Percentiles rank a stretch among this genome's conserved stretches.
Evolutionary conservation across 1,284 basidiomycete genomes (phyloP).

Genomic region (Cutaneotrichosporon sp.): DNA sequence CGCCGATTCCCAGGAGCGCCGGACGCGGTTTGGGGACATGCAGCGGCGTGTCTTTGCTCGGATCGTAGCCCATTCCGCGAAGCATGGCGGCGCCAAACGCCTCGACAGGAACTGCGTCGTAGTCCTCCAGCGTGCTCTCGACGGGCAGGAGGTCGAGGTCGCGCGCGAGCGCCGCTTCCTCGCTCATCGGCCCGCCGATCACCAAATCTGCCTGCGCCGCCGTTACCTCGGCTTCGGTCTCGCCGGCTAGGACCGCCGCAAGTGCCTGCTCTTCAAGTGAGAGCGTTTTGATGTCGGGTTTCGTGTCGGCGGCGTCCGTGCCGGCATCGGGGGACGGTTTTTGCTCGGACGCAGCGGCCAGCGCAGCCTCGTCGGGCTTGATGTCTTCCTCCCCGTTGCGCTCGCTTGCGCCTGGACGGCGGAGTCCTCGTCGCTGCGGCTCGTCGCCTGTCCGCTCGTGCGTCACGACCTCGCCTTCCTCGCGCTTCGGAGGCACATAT

Average conservation of each 20-base stretch:
- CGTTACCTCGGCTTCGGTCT: constrained; percentile 37
- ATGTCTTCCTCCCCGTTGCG: constrained; percentile 10
- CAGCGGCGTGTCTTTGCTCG: constrained; percentile 61
- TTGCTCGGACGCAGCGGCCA: no score
- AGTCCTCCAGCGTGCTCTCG: constrained; percentile 71
- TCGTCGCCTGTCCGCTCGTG: constrained; percentile 59
- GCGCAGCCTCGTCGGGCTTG: constrained; percentile 16
- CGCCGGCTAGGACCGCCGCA: constrained; percentile 36
- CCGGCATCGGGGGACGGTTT: no score
- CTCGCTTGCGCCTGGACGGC: constrained; percentile 14
- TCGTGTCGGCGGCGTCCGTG: not conserved
- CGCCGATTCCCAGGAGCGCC: constrained; percentile 80
- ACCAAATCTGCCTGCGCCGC: constrained; percentile 34
- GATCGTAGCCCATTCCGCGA: constrained; percentile 88
- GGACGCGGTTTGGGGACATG: constrained; percentile 76
- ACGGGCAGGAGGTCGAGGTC: constrained; percentile 62
- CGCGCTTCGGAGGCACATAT: constrained; percentile 57
- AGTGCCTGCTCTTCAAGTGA: constrained; percentile 42
- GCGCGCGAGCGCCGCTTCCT: constrained; percentile 72
- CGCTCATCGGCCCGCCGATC: constrained; percentile 53
- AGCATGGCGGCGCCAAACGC: constrained; percentile 91
- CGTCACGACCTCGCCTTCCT: constrained; percentile 41
- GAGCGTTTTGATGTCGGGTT: constrained; percentile 13
- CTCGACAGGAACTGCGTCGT: constrained; percentile 81
- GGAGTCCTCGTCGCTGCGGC: constrained; percentile 71